Evolutionary conservation across 2,329 filamentous ascomycete genomes (phyloP), one percentile per base, ranked within the genome.

Genomic region (Thelonectria olida): DNA sequence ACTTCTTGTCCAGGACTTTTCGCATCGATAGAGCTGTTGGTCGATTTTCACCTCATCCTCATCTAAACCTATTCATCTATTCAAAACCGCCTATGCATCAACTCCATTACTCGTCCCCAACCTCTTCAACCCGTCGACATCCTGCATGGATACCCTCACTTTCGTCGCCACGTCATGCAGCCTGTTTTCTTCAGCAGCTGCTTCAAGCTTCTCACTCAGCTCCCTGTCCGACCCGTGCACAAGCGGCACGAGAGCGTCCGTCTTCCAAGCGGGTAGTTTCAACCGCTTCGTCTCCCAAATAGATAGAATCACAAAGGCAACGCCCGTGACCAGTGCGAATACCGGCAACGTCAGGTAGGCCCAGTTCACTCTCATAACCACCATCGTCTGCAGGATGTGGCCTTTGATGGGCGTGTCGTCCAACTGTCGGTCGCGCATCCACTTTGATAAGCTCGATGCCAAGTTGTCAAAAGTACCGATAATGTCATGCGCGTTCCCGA

Each of bases 361-460:
- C 34, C 48, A 51, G 7, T 22, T 34, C 1, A 51, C 20, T 13
- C 15, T 17, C 19, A 25, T 25, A 8, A 51, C 48, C 13, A 39
- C n/a, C 34, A 39, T 51, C 15, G 34, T 39, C 25, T 28, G 48
- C 13, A 51, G 36, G 1, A 39, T 31, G 7, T 22, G 28, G n/a
- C 48, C 48, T 0, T 13, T 7, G 3, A 51, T 10, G 13, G 34
- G 17, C 2, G 48, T 25, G 7, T 38, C 20, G 15, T 12, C 22
- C 2, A 51, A 10, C 7, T 39, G 20, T 12, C 31, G 34, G 48
- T 65, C 64, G 2, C 62, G 45, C 27, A 65, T 65, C 64, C 60
- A 61, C 13, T 65, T 66, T 0, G 50, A 58, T 17, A 66, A 15
- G 3, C 64, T 65, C 7, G 27, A 23, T 0, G 56, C 64, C 25